Conservation (phyloP, 306 rosid genomes). For the Canavalia gladiata region DNA sequence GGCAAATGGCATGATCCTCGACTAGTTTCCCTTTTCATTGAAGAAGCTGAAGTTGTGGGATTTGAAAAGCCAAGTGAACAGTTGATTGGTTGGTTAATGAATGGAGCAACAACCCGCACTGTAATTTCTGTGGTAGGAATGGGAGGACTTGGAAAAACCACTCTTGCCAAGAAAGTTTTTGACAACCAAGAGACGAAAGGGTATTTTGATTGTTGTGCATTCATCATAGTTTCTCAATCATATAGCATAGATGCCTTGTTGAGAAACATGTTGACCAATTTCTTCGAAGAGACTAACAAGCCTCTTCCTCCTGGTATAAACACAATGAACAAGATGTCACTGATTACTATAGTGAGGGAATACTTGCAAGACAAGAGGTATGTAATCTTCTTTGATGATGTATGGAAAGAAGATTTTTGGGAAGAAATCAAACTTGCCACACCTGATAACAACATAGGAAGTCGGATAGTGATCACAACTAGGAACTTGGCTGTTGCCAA, state of each 20-base stretch:
- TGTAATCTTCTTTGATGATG: constrained; percentile 28
- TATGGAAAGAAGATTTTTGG: constrained; percentile 15
- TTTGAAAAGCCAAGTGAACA: neutral
- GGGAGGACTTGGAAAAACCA: constrained; percentile 46
- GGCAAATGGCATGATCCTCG: neutral
- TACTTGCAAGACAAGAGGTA: constrained; percentile 13
- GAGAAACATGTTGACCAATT: neutral
- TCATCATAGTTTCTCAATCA: constrained; percentile 33
- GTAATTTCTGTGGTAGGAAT: constrained; percentile 27
- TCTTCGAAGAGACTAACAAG: neutral
- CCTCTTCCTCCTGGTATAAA: neutral
- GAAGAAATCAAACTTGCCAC: neutral
- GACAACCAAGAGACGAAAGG: neutral
- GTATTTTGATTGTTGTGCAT: neutral
- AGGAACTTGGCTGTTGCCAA: constrained; percentile 24
- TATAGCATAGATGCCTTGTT: neutral
- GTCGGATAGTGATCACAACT: constrained; percentile 27
- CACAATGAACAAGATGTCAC: neutral
- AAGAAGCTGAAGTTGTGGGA: constrained; percentile 23
- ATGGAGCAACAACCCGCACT: neutral
- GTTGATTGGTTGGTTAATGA: neutral
- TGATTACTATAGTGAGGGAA: neutral
- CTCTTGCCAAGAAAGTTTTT: constrained; percentile 31
- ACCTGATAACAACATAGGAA: neutral
- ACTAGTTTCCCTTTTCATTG: neutral